Evolutionary conservation across 2,329 filamentous ascomycete species (phyloP).

Genomic region (Zymoseptoria tritici): DNA sequence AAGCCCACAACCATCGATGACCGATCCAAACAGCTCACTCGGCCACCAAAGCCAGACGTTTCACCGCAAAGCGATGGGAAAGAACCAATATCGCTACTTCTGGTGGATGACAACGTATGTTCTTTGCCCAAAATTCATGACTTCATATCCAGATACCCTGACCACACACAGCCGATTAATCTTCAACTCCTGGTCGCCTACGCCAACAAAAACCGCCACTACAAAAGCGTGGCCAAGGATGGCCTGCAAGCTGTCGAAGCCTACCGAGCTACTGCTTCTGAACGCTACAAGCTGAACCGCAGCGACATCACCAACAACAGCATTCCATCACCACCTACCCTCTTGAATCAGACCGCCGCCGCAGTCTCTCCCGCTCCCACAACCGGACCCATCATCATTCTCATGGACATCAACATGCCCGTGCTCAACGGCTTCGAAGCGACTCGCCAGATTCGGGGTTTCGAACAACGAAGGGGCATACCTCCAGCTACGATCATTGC

Average conservation of each 20-base stretch:
- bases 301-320: not conserved
- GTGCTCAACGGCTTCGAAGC: conserved; percentile 30
- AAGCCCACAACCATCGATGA: not conserved
- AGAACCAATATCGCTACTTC: conserved; percentile 17
- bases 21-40: not conserved
- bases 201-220: conserved; percentile 32
- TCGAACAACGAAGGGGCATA: conserved; percentile 22
- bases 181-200: conserved; percentile 27
- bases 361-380: not conserved
- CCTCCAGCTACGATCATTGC: conserved; percentile 25
- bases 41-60: not conserved
- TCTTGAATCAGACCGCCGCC: not conserved
- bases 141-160: not conserved
- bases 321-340: not conserved
- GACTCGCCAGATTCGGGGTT: conserved; percentile 25
- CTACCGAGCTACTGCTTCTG: conserved; percentile 36
- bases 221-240: conserved; percentile 39
- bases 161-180: conserved; percentile 22
- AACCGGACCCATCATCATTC: conserved; percentile 27
- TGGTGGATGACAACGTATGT: conserved; percentile 30
- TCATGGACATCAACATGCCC: conserved; percentile 40
- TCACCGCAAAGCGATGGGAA: not conserved
- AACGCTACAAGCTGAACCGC: conserved; percentile 30
- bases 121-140: not conserved
- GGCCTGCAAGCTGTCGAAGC: conserved; percentile 34